Percentiles rank a stretch among this genome's conserved stretches.
These are phyloP conservation scores for Juglanconis sp. DNA, from an alignment of 2,329 filamentous ascomycete species.

Conservation along the genomic window DNA sequence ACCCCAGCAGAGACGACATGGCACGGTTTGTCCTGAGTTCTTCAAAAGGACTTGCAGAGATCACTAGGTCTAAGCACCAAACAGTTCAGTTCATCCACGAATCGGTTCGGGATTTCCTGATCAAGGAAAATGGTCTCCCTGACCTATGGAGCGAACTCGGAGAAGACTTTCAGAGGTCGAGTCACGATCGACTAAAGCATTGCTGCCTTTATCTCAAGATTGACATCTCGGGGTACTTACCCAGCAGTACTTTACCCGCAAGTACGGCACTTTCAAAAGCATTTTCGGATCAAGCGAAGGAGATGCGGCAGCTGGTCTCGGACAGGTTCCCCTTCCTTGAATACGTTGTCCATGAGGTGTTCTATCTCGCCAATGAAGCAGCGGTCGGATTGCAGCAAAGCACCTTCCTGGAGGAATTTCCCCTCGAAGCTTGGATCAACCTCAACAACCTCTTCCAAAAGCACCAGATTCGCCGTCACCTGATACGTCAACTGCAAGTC, in stretches of 20 bases:
- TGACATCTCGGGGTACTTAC: neutral
- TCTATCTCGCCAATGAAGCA: slow-evolving; percentile 5
- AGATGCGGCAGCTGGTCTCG: neutral
- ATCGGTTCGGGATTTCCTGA: slow-evolving; percentile 15
- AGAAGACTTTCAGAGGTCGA: slow-evolving; percentile 12
- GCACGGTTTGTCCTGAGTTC: slow-evolving; percentile 32
- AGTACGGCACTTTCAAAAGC: neutral
- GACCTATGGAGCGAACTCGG: slow-evolving; percentile 14
- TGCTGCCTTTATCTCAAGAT: slow-evolving; percentile 12
- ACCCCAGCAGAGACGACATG: slow-evolving; percentile 23
- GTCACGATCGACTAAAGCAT: slow-evolving; percentile 19
- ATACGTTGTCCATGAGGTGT: neutral
- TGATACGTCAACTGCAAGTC: slow-evolving; percentile 5
- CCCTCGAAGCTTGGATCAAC: neutral
- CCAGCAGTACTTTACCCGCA: neutral
- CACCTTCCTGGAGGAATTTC: neutral
- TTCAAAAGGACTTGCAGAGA: slow-evolving; percentile 47
- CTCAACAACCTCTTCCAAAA: slow-evolving; percentile 1
- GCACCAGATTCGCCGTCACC: neutral
- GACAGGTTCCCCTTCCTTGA: slow-evolving; percentile 3
- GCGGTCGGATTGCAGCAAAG: neutral
- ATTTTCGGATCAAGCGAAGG: slow-evolving; percentile 2
- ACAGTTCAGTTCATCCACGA: slow-evolving; percentile 18
- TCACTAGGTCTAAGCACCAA: slow-evolving; percentile 25
- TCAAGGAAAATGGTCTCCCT: slow-evolving; percentile 16